Conservation (phyloP, 2,329 filamentous ascomycete species). For the Dactylellina leptospora region DNA sequence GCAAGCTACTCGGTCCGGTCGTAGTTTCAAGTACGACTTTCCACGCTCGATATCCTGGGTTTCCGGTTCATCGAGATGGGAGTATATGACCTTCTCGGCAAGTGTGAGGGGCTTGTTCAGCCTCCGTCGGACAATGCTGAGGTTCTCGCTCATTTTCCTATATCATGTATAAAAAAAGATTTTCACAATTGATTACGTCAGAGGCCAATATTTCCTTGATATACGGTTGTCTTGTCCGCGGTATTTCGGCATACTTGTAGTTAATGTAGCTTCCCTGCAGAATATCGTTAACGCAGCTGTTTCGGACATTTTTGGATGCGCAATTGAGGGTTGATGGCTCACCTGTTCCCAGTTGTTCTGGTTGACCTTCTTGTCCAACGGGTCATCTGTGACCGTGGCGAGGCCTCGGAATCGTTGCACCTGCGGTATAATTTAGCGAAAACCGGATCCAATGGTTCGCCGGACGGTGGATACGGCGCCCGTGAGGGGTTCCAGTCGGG, state of each 20-base stretch:
- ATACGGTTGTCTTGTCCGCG: neutral
- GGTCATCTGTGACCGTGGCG: conserved; percentile 84
- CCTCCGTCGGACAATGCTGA: conserved; percentile 84
- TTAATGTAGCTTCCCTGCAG: conserved; percentile 87
- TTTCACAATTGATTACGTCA: conserved; percentile 49
- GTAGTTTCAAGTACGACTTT: conserved; percentile 92
- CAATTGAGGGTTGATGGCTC: conserved; percentile 56
- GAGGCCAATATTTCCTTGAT: conserved; percentile 55
- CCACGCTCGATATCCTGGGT: conserved; percentile 96
- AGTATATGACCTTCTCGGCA: conserved; percentile 99
- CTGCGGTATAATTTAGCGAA: conserved; percentile 42
- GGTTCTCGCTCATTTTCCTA: conserved; percentile 98
- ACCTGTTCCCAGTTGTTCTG: conserved; percentile 95
- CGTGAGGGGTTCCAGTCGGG: neutral
- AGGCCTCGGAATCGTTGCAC: conserved; percentile 61
- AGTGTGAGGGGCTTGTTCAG: conserved; percentile 93
- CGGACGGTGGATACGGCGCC: neutral
- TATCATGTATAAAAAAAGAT: conserved; percentile 27
- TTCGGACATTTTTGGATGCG: neutral
- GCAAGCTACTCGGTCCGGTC: conserved; percentile 96
- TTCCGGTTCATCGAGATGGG: conserved; percentile 95
- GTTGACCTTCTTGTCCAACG: conserved; percentile 93
- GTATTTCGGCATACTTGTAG: conserved; percentile 69
- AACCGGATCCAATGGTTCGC: conserved; percentile 12
- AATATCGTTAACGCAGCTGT: conserved; percentile 56